These are phyloP conservation scores for Ilex asprella DNA, from an alignment of 257 asterid species.

Conservation along the genomic window DNA sequence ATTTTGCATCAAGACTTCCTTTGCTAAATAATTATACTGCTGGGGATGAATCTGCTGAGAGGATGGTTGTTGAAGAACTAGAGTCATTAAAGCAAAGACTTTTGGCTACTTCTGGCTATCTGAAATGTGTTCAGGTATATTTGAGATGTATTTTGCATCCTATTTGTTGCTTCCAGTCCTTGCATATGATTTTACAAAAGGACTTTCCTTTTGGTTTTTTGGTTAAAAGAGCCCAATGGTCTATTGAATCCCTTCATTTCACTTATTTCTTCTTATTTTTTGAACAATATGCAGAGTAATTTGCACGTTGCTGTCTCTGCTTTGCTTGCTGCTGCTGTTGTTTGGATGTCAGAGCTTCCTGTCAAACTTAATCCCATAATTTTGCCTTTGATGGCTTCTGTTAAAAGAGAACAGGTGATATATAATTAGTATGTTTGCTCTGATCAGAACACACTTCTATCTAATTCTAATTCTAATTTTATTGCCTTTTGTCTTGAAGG, in stretches of 20 bases:
- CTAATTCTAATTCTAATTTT: constrained; percentile 13
- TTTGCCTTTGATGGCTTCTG: constrained; percentile 89
- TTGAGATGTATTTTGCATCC: constrained; percentile 10
- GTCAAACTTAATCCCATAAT: constrained; percentile 81
- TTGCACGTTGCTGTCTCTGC: constrained; percentile 88
- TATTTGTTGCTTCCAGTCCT: neutral
- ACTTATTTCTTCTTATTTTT: constrained; percentile 5
- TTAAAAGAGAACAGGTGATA: constrained; percentile 89
- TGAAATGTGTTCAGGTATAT: constrained; percentile 90
- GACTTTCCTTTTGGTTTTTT: neutral
- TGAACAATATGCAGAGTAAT: constrained; percentile 63
- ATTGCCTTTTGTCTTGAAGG: constrained; percentile 46
- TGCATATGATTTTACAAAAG: neutral
- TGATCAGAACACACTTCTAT: constrained; percentile 7
- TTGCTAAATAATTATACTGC: constrained; percentile 33
- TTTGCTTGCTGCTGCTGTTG: constrained; percentile 89
- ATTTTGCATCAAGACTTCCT: constrained; percentile 64
- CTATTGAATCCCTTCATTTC: too few species aligned
- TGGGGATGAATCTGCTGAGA: constrained; percentile 51
- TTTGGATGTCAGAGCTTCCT: constrained; percentile 97
- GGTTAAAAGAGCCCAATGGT: neutral
- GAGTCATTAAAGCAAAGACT: constrained; percentile 89
- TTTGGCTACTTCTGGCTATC: constrained; percentile 84
- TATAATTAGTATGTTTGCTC: constrained; percentile 1
- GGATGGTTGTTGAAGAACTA: constrained; percentile 57